These are phyloP conservation scores for Thozetella sp. DNA, from an alignment of 495 filamentous ascomycete genomes.

Conservation along the genomic window DNA sequence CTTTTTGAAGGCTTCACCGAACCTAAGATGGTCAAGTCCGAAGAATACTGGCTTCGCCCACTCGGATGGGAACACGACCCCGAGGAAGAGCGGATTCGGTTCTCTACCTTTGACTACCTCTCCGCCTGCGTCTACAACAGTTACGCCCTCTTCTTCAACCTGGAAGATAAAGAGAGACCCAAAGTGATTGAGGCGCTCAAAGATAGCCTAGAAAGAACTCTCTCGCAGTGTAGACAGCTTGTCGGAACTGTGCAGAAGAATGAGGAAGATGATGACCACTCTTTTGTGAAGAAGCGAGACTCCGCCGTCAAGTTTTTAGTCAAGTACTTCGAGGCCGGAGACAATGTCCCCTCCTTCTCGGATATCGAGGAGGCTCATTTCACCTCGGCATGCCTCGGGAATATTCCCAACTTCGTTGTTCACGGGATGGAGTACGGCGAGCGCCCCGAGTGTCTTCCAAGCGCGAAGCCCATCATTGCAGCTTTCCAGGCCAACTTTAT, in stretches of 20 bases:
- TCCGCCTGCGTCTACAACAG: constrained; percentile 28
- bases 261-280: constrained; percentile 25
- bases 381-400: constrained; percentile 22
- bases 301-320: constrained; percentile 39
- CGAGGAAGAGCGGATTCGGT: constrained; percentile 17
- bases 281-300: constrained; percentile 41
- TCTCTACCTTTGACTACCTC: constrained; percentile 35
- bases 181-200: constrained; percentile 26
- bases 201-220: constrained; percentile 36
- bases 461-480: constrained; percentile 28
- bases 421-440: constrained; percentile 40
- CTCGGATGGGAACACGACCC: constrained; percentile 26
- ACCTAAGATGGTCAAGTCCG: constrained; percentile 15
- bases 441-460: constrained; percentile 36
- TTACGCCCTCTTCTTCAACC: constrained; percentile 40
- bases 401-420: constrained; percentile 30
- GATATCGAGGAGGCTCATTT: constrained; percentile 33
- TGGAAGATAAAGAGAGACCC: constrained; percentile 30
- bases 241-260: constrained; percentile 44
- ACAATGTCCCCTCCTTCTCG: constrained; percentile 25
- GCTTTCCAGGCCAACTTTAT: constrained; percentile 46
- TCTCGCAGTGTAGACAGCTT: constrained; percentile 42
- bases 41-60: constrained; percentile 23
- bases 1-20: no score
- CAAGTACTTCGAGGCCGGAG: constrained; percentile 38